Percentiles rank a stretch among this genome's conserved stretches.
phyloP scores from a whole-genome alignment of 306 rosid genomes.

The Abrus precatorius region DNA sequence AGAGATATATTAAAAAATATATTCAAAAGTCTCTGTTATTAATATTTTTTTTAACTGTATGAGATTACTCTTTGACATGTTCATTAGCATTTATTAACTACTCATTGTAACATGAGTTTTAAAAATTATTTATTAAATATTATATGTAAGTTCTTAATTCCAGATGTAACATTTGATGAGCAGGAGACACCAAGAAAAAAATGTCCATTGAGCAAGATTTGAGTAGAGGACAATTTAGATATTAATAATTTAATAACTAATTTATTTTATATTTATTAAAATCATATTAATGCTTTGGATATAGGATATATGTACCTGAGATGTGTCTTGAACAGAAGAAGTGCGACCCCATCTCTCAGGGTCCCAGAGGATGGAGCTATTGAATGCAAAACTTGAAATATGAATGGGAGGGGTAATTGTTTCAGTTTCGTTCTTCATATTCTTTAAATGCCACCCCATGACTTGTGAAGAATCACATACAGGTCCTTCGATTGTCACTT shows the following conservation, averaged over 20 bases:
- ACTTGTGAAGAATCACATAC: conserved; percentile 85
- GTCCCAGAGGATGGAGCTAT: conserved; percentile 88
- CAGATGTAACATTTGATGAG: background rate
- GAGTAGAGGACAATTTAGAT: background rate
- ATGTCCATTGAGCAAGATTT: background rate
- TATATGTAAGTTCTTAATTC: background rate
- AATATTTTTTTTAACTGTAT: no score
- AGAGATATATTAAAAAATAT: no score
- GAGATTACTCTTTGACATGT: background rate
- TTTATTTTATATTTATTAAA: background rate
- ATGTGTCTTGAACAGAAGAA: conserved; percentile 72
- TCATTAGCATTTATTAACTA: background rate
- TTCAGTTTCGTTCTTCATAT: conserved; percentile 65
- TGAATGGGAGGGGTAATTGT: conserved; percentile 61
- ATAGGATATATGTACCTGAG: conserved; percentile 61
- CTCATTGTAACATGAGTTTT: background rate
- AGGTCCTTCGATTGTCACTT: conserved; percentile 80
- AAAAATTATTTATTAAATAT: background rate
- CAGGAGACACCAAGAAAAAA: background rate
- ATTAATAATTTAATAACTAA: background rate
- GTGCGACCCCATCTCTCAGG: conserved; percentile 96
- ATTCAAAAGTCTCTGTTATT: no score
- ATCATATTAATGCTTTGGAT: background rate
- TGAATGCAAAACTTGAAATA: conserved; percentile 84
- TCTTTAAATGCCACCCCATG: conserved; percentile 78